Conservation (phyloP, 768 basidiomycete species). For the Amanita molliuscula region DNA sequence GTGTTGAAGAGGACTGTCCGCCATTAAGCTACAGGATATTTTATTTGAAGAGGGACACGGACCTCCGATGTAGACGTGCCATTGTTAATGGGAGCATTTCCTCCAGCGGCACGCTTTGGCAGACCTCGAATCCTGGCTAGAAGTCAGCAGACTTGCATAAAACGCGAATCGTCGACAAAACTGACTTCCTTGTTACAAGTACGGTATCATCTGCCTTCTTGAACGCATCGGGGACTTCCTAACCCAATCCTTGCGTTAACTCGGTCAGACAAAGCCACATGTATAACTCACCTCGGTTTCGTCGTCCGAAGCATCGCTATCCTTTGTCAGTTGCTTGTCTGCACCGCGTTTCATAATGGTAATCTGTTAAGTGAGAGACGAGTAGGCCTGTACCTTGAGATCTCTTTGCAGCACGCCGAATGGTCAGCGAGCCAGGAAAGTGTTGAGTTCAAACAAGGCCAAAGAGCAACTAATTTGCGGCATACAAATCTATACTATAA, state of each 20-base stretch:
- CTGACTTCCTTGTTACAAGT: conserved; percentile 50
- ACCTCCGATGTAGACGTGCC: conserved; percentile 13
- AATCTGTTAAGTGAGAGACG: not conserved
- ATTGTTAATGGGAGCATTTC: conserved; percentile 13
- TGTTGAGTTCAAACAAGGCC: not conserved
- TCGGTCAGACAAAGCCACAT: not conserved
- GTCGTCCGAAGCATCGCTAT: conserved; percentile 21
- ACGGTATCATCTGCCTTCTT: conserved; percentile 49
- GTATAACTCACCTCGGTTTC: conserved; percentile 4
- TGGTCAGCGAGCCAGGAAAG: not conserved
- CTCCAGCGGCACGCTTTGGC: conserved; percentile 35
- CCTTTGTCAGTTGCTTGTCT: conserved; percentile 60
- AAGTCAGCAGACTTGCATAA: conserved; percentile 6
- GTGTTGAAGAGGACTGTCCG: conserved; percentile 17
- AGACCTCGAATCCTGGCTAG: conserved; percentile 50
- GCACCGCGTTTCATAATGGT: conserved; percentile 61
- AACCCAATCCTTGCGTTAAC: conserved; percentile 2
- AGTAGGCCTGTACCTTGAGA: not conserved
- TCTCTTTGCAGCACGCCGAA: not conserved
- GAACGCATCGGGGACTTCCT: conserved; percentile 1
- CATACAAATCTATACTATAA: not conserved
- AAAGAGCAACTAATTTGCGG: not conserved
- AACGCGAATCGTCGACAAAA: conserved; percentile 5
- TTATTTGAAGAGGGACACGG: conserved; percentile 3
- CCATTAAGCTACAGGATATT: conserved; percentile 4